A percentile compares a stretch with the other conserved stretches of the same genome.
Evolutionary conservation across 2,329 filamentous ascomycete genomes (phyloP).

Genomic region (Aspergillus intermedius): DNA sequence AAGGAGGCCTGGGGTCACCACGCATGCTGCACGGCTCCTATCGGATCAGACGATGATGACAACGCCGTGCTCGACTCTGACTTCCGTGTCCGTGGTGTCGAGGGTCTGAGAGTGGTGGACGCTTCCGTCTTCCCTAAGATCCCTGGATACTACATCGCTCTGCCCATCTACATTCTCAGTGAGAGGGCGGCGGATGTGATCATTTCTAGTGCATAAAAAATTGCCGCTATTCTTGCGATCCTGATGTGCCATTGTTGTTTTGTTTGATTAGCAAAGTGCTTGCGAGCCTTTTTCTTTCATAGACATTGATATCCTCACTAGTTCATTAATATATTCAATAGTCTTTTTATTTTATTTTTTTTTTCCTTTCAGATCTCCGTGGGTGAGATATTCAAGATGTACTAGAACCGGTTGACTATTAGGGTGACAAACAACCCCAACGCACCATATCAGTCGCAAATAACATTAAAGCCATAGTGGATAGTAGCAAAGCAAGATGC

Average conservation of each 20-base stretch:
- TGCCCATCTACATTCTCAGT: conserved; percentile 50
- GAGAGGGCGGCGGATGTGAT: conserved; percentile 59
- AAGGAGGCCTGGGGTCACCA: conserved; percentile 52
- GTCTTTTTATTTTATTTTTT: too few species aligned
- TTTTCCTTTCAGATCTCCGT: too few species aligned
- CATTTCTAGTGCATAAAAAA: conserved; percentile 11
- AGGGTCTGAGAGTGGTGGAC: conserved; percentile 56
- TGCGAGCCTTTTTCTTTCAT: not conserved
- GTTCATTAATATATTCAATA: not conserved
- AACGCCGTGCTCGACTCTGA: conserved; percentile 50
- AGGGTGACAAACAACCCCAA: too few species aligned
- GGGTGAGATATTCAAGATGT: too few species aligned
- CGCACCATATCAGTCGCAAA: too few species aligned
- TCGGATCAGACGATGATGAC: conserved; percentile 48
- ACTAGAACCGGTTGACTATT: too few species aligned
- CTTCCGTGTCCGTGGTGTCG: conserved; percentile 52
- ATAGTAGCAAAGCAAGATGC: too few species aligned
- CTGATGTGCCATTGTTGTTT: not conserved
- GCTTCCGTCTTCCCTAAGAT: conserved; percentile 52
- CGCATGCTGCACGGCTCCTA: conserved; percentile 48
- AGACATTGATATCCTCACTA: not conserved
- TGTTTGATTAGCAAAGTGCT: not conserved
- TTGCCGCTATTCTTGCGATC: not conserved
- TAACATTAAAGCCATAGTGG: too few species aligned
- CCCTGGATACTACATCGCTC: conserved; percentile 49